A percentile compares a stretch with the other conserved stretches of the same genome.
Evolutionary conservation across 2,329 filamentous ascomycete genomes (phyloP).

Genomic region (Scleromitrula shiraiana): DNA sequence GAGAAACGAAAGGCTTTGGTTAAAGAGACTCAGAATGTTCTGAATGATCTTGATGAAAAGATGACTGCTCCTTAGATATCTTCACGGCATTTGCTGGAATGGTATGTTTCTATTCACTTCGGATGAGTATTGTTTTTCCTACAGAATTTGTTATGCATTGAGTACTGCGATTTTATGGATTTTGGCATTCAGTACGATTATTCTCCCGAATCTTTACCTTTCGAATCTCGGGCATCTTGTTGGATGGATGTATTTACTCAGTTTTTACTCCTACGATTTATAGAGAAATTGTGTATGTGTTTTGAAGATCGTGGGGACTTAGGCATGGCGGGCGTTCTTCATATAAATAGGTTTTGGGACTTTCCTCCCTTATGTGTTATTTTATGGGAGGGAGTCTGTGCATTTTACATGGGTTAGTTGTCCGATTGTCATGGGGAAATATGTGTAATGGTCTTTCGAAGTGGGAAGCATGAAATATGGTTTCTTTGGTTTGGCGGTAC

Average conservation of each 20-base stretch:
- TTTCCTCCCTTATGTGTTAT: neutral
- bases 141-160: no score
- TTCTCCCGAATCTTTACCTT: no score
- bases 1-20: constrained; percentile 63
- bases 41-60: constrained; percentile 53
- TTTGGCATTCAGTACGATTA: no score
- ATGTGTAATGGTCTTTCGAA: neutral
- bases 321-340: constrained; percentile 16
- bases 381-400: neutral
- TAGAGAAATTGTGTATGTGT: neutral
- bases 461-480: neutral
- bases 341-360: neutral
- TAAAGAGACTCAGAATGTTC: constrained; percentile 57
- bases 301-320: neutral
- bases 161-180: no score
- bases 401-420: no score
- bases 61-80: neutral
- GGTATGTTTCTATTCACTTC: neutral
- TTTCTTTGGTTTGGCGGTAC: neutral
- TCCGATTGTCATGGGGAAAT: neutral
- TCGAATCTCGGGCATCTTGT: no score
- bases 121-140: no score
- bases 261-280: neutral
- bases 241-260: constrained; percentile 4
- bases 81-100: no score